Evolutionary conservation across 140 eudicot species (phyloP).

Genomic region (Ambrosia hybrid): DNA sequence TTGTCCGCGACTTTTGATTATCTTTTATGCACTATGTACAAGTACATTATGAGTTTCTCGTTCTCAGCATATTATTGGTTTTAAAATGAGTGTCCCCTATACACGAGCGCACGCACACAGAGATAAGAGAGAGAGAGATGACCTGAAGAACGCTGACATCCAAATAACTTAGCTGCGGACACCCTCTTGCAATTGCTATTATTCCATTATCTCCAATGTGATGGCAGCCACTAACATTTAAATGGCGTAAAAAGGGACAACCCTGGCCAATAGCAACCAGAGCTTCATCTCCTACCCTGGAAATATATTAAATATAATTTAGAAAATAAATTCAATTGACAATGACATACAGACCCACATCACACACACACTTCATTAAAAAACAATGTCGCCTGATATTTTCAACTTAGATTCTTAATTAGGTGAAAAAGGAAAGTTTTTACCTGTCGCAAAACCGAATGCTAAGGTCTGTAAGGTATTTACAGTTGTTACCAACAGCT

Average conservation of each 20-base stretch:
- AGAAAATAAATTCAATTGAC: neutral
- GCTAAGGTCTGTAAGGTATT: constrained; percentile 79
- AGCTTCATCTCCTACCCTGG: constrained; percentile 91
- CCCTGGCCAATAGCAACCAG: constrained; percentile 78
- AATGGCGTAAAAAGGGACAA: constrained; percentile 61
- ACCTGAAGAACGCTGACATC: constrained; percentile 97
- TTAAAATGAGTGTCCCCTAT: neutral
- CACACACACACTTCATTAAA: constrained; percentile 1
- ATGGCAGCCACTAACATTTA: constrained; percentile 97
- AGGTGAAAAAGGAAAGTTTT: constrained; percentile 2
- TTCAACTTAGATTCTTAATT: neutral
- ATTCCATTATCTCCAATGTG: constrained; percentile 85
- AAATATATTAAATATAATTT: constrained; percentile 1
- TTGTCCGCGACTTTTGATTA: no score
- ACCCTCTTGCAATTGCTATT: constrained; percentile 85
- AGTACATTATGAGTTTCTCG: neutral
- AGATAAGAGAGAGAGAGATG: constrained; percentile 6
- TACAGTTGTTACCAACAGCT: constrained; percentile 93
- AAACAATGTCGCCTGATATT: neutral
- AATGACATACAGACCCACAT: neutral
- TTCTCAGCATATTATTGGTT: neutral
- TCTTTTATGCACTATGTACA: neutral
- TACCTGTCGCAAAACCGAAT: constrained; percentile 93
- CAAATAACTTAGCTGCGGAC: constrained; percentile 68
- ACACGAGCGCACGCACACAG: neutral